Base-by-base conservation (phyloP, 352 stramenopile species). In the Sclerospora graminicola region DNA sequence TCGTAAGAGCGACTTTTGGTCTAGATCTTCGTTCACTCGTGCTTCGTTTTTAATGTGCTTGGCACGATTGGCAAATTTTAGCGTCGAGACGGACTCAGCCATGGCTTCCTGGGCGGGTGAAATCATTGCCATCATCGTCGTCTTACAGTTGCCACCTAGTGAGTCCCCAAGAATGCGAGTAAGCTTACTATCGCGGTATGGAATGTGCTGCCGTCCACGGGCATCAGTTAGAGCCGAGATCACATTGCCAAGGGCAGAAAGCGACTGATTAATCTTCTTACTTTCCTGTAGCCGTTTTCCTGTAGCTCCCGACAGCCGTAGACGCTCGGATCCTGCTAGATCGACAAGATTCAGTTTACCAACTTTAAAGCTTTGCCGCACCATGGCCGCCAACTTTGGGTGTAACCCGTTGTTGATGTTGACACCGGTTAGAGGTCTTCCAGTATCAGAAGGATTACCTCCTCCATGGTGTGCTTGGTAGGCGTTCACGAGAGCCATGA, bases 121-220 rank as follows among this genome's bases (percentile, higher is more conserved):
- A 13, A 94, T 84, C 49, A 94, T 98, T 41, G 91, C 98, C 51
- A 98, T 88, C 30, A 99, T 85, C n/a, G 95, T 91, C 60, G 98
- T 98, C 30, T 92, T 77, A 27, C 93, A 91, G 63, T 98, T 96
- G 7, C 95, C 95, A 15, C 83, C 89, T 9, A 99, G 69, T 9
- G 90, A 96, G 4, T 95, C 92, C 69, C 99, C 94, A 2, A 99
- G 58, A 53, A 99, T 95, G 13, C 95, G 79, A 30, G 96, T 99
- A 43, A 99, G 69, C 65, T 99, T 99, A 2, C 86, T 97, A 69
- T 99, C 97, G 42, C 96, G 88, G 60, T 97, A 99, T 56, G 95
- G 97, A 28, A 99, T 68, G 49, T 98, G 92, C 35, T 43, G 62
- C 31, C 45, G 54, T 24, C 69, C 32, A 14, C 60, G 61, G 20